These are phyloP conservation scores for Acorus calamus DNA, from an alignment of 106 monocot genomes.

Conservation along the genomic window DNA sequence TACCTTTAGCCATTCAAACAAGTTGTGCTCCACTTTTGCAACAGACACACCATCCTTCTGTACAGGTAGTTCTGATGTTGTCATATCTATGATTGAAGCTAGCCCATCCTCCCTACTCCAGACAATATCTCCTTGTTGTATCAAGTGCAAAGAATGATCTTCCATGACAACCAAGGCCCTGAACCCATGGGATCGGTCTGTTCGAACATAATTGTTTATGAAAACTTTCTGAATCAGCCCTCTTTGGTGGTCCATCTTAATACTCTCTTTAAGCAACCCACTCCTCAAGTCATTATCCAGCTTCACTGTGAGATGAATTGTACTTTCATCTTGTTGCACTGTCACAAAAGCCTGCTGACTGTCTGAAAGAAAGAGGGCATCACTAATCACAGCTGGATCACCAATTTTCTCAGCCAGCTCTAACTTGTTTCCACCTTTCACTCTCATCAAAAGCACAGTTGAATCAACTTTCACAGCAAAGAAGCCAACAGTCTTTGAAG, in stretches of 20 bases:
- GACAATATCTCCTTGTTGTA: constrained; percentile 92
- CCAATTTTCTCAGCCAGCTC: constrained; percentile 44
- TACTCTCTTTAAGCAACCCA: constrained; percentile 46
- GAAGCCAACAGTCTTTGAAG: constrained; percentile 40
- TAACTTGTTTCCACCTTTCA: constrained; percentile 30
- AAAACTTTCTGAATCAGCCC: constrained; percentile 70
- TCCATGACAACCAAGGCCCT: constrained; percentile 93
- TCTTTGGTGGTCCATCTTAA: constrained; percentile 45
- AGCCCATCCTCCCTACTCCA: constrained; percentile 98
- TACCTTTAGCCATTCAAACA: constrained; percentile 98
- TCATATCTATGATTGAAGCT: constrained; percentile 84
- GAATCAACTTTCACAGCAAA: constrained; percentile 53
- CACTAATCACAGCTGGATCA: constrained; percentile 46
- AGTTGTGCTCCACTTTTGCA: constrained; percentile 82
- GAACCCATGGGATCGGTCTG: constrained; percentile 88
- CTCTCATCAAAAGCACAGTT: constrained; percentile 31
- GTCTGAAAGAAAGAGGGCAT: constrained; percentile 49
- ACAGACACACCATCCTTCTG: constrained; percentile 92
- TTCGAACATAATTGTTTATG: constrained; percentile 90
- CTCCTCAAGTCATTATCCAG: constrained; percentile 32
- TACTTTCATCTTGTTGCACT: constrained; percentile 36
- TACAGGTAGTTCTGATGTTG: constrained; percentile 78
- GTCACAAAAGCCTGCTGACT: constrained; percentile 64
- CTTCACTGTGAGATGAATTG: constrained; percentile 46
- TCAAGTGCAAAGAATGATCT: constrained; percentile 69